Base-by-base conservation (phyloP, 345 rosid genomes). In the Microthlaspi erraticum region DNA sequence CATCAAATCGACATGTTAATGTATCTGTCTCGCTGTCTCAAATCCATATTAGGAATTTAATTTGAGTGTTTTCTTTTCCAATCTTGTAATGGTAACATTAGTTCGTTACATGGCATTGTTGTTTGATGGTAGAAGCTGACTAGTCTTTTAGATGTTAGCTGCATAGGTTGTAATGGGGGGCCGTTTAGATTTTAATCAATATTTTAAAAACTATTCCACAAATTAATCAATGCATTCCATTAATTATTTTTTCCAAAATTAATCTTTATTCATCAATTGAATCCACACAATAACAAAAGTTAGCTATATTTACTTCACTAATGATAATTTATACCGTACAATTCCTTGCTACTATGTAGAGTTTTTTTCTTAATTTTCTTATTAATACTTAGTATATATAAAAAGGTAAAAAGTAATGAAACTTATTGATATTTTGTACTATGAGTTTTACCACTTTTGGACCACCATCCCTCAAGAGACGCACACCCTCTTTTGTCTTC, bases 401-500 rank as follows among this genome's bases (percentile, higher is more conserved):
- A 49, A 67, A 45, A 62, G 5, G 14, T 2, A 48, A 26, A 7
- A 13, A 68, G 57, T 10, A 68, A 37, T 55, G 64, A 45, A 38
- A 48, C 37, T 23, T 23, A 10, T 6, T 48, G 64, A 73, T 65
- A 65, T 57, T 63, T 72, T 10, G 50, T 43, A n/a, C n/a, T n/a
- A 10, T n/a, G 7, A 53, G 11, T 38, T 46, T 19, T 19, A 65
- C 31, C 11, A 1, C 48, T 33, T 67, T 60, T 60, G 68, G 68
- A 68, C 73, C 73, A 74, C 73, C 12, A 32, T 34, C 26, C 41
- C 71, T 33, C 37, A 73, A 64, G 65, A 45, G 64, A 57, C 71
- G 44, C 71, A 65, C 67, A 73, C 61, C 72, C 61, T 74, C 42
- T 74, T 53, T 53, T 75, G 69, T 60, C 74, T 60, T 53, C 78